These are phyloP conservation scores for Plasmopara muralis DNA, from an alignment of 352 stramenopile species.

Conservation along the genomic window DNA sequence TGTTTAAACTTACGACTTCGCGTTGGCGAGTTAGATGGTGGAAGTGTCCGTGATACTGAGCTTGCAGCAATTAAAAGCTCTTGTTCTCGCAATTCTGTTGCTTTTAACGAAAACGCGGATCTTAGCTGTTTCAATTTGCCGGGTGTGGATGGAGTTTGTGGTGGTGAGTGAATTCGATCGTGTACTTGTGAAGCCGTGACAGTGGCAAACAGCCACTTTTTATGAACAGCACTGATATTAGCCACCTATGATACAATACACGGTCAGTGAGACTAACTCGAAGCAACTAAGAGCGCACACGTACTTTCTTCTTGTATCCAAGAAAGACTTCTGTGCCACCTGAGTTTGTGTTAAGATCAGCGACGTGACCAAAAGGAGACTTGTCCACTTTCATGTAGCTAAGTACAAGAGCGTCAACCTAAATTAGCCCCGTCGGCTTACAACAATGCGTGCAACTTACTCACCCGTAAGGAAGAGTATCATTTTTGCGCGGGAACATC, in stretches of 20 bases:
- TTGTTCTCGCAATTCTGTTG: conserved; percentile 23
- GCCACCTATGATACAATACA: conserved; percentile 16
- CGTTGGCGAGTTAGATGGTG: background rate
- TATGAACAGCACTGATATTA: conserved; percentile 32
- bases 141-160: conserved; percentile 8
- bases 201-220: conserved; percentile 34
- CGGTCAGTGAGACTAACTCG: background rate
- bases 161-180: conserved; percentile 9
- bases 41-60: background rate
- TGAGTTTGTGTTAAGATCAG: conserved; percentile 69
- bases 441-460: background rate
- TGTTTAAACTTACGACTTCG: conserved; percentile 7
- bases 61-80: conserved; percentile 8
- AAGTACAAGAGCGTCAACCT: background rate
- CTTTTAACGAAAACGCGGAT: conserved; percentile 17
- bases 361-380: conserved; percentile 52
- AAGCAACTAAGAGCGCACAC: background rate
- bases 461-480: conserved; percentile 76
- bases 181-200: conserved; percentile 19
- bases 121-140: conserved; percentile 16
- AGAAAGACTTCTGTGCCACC: conserved; percentile 70
- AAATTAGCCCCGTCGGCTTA: conserved; percentile 6
- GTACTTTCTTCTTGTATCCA: conserved; percentile 78
- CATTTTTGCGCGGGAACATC: conserved; percentile 77
- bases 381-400: conserved; percentile 79